Evolutionary conservation across 352 stramenopile genomes (phyloP).

Genomic region (Pilasporangium apinafurcum): DNA sequence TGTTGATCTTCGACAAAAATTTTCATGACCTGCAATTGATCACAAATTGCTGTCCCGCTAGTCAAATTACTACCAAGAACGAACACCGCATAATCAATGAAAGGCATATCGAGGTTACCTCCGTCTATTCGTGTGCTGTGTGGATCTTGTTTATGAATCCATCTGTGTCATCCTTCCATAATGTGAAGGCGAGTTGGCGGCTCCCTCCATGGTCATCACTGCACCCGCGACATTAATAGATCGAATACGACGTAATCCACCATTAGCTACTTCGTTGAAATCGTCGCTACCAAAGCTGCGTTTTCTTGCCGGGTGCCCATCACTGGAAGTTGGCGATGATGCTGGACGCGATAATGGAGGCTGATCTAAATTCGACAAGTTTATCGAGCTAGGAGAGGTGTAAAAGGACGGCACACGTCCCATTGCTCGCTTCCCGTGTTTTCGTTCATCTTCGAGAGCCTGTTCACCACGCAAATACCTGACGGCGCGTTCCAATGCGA

Average conservation of each 20-base stretch:
- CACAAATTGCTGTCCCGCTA: too few species aligned
- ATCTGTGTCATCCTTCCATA: slow-evolving; percentile 29
- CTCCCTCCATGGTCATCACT: slow-evolving; percentile 74
- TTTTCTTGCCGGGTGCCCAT: background rate
- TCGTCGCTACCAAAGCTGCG: slow-evolving; percentile 10
- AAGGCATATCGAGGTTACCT: too few species aligned
- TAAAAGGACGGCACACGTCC: slow-evolving; percentile 84
- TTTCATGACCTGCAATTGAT: too few species aligned
- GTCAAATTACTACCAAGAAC: too few species aligned
- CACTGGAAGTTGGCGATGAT: slow-evolving; percentile 3
- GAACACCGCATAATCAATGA: too few species aligned
- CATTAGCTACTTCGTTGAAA: background rate
- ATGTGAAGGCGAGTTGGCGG: slow-evolving; percentile 11
- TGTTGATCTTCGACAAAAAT: too few species aligned
- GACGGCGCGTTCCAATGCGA: slow-evolving; percentile 91
- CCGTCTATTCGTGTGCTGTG: too few species aligned
- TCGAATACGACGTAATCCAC: slow-evolving; percentile 53
- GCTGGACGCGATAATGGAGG: slow-evolving; percentile 5
- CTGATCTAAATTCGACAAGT: slow-evolving; percentile 69
- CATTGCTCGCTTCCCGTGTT: slow-evolving; percentile 61
- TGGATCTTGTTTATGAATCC: slow-evolving; percentile 28
- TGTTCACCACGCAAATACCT: slow-evolving; percentile 77
- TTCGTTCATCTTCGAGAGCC: slow-evolving; percentile 71
- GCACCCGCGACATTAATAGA: slow-evolving; percentile 78
- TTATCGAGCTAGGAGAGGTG: slow-evolving; percentile 82